phyloP scores from a whole-genome alignment of 176 grass and related monocot species.

The Phragmites australis region DNA sequence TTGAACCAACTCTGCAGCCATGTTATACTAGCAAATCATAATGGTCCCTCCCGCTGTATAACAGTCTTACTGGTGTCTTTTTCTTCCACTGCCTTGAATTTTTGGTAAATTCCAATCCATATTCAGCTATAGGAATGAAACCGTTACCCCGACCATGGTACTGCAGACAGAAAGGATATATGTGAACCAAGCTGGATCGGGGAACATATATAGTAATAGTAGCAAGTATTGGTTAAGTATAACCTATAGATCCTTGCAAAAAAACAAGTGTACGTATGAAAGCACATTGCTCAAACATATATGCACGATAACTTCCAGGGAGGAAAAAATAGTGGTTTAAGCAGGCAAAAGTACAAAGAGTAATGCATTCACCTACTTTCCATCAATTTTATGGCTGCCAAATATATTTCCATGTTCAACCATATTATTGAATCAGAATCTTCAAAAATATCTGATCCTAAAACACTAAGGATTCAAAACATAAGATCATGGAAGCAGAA shows the following conservation, averaged over 20 bases:
- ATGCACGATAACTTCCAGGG: not conserved
- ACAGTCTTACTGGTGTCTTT: slow-evolving; percentile 69
- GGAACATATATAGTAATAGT: not conserved
- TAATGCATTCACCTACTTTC: not conserved
- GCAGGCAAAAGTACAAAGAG: slow-evolving; percentile 3
- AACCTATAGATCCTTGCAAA: too few species aligned
- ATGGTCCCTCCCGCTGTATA: slow-evolving; percentile 82
- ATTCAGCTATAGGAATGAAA: slow-evolving; percentile 91
- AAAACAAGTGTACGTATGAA: not conserved
- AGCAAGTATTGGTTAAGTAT: not conserved
- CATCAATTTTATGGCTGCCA: not conserved
- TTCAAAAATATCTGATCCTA: slow-evolving; percentile 22
- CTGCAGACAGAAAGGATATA: slow-evolving; percentile 45
- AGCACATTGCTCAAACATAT: not conserved
- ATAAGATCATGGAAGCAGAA: slow-evolving; percentile 4
- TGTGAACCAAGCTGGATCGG: slow-evolving; percentile 4
- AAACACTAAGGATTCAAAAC: not conserved
- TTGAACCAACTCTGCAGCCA: not conserved
- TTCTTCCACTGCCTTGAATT: slow-evolving; percentile 57
- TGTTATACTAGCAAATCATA: slow-evolving; percentile 84
- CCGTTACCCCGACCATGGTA: slow-evolving; percentile 64
- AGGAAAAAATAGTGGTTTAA: not conserved
- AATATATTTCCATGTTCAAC: not conserved
- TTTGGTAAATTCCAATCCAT: slow-evolving; percentile 79
- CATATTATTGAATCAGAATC: not conserved